A percentile compares a stretch with the other conserved stretches of the same genome.
phyloP scores from a whole-genome alignment of 306 rosid genomes.

The Alnus glutinosa region DNA sequence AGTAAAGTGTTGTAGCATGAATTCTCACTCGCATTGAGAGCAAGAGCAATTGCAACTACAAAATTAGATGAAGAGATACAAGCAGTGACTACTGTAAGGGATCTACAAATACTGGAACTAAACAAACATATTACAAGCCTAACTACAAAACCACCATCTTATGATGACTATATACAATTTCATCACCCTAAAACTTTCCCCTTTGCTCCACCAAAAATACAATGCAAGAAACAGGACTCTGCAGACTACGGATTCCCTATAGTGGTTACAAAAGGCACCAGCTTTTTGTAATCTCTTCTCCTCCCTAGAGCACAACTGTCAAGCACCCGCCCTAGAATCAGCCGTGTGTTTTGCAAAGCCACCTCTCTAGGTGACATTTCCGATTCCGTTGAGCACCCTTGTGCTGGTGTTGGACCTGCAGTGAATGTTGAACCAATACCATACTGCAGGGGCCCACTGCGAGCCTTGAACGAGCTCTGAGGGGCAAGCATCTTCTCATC shows the following conservation, averaged over 20 bases:
- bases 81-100: background rate
- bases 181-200: conserved; percentile 39
- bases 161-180: conserved; percentile 43
- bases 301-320: conserved; percentile 76
- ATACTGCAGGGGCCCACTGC: conserved; percentile 93
- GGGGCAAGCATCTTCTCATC: conserved; percentile 83
- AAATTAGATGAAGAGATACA: background rate
- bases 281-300: conserved; percentile 82
- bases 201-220: conserved; percentile 26
- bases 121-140: conserved; percentile 24
- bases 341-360: conserved; percentile 89
- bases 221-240: conserved; percentile 36
- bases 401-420: conserved; percentile 38
- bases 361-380: conserved; percentile 71
- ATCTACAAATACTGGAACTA: conserved; percentile 9
- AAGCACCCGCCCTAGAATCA: conserved; percentile 86
- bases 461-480: conserved; percentile 89
- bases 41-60: background rate
- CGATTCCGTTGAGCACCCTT: conserved; percentile 48
- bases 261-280: conserved; percentile 87
- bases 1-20: background rate
- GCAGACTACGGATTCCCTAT: conserved; percentile 66
- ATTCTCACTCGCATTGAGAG: background rate
- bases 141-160: conserved; percentile 36
- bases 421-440: conserved; percentile 51